phyloP scores from a whole-genome alignment of 495 filamentous ascomycete genomes.

The Xylaria bambusicola region DNA sequence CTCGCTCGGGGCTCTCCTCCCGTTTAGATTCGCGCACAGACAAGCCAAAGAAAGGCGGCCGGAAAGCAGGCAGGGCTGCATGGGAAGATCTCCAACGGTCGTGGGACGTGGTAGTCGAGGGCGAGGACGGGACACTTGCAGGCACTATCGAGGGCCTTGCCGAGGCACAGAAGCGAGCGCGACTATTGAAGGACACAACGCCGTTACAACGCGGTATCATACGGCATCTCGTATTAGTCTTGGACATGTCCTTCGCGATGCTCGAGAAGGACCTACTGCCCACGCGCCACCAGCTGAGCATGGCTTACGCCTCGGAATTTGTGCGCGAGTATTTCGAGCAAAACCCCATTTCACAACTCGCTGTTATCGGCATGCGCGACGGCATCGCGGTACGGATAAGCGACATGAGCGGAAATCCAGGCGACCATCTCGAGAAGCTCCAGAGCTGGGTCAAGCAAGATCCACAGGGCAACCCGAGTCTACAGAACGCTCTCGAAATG shows the following conservation, averaged over 20 bases:
- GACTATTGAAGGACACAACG: slow-evolving; percentile 83
- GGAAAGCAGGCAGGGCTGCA: slow-evolving; percentile 37
- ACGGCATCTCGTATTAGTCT: slow-evolving; percentile 83
- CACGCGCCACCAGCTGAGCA: slow-evolving; percentile 76
- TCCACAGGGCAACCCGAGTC: slow-evolving; percentile 81
- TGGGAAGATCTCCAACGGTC: slow-evolving; percentile 53
- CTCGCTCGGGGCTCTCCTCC: slow-evolving; percentile 24
- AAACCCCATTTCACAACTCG: slow-evolving; percentile 97
- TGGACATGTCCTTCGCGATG: slow-evolving; percentile 96
- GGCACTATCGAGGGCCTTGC: slow-evolving; percentile 37
- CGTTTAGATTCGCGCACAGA: slow-evolving; percentile 23
- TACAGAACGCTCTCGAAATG: slow-evolving; percentile 97
- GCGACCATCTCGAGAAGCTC: slow-evolving; percentile 76
- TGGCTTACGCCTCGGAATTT: slow-evolving; percentile 85
- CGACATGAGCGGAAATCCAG: slow-evolving; percentile 88
- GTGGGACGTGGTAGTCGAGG: slow-evolving; percentile 49
- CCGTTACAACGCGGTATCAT: slow-evolving; percentile 96
- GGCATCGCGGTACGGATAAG: slow-evolving; percentile 82
- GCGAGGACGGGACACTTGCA: slow-evolving; percentile 43
- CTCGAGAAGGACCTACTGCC: slow-evolving; percentile 90
- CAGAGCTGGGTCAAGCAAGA: slow-evolving; percentile 75
- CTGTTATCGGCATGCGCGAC: slow-evolving; percentile 87
- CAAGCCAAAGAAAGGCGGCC: slow-evolving; percentile 33
- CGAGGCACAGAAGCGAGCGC: slow-evolving; percentile 50
- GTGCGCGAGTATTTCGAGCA: slow-evolving; percentile 96